These are phyloP conservation scores for Cercophora samala DNA, from an alignment of 495 filamentous ascomycete species.

Conservation along the genomic window DNA sequence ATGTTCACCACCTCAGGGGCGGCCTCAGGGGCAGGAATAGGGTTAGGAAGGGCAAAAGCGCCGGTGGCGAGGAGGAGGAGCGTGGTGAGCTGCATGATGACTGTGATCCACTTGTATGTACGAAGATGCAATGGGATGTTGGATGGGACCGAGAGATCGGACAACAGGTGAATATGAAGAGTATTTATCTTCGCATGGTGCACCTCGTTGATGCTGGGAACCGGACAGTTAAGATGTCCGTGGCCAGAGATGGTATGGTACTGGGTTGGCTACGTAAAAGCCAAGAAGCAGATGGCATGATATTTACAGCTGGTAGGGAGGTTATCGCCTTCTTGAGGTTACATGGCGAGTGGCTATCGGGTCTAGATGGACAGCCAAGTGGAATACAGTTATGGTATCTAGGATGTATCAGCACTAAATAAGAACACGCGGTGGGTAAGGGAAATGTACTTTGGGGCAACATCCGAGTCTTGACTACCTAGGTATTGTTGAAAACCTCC, in stretches of 20 bases:
- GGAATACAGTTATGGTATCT: no score
- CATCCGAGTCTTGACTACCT: no score
- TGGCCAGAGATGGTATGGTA: neutral
- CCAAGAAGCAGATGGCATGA: neutral
- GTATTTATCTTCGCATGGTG: neutral
- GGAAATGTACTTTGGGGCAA: no score
- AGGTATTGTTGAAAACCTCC: no score
- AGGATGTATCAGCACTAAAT: no score
- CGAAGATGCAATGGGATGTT: neutral
- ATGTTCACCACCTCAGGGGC: neutral
- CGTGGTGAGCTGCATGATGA: neutral
- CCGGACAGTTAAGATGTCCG: neutral
- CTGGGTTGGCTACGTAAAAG: neutral
- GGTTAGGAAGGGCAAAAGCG: neutral
- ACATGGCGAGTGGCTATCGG: no score
- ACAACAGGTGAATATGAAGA: neutral
- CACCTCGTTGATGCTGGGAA: neutral
- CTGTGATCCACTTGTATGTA: no score
- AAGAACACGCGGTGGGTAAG: no score
- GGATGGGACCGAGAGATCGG: neutral
- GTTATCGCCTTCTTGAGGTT: no score
- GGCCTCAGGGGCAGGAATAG: neutral
- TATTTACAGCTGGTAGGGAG: neutral
- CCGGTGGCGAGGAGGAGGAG: neutral
- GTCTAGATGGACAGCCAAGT: no score